Conservation (phyloP, 2,329 filamentous ascomycete species). For the Apiospora marii region DNA sequence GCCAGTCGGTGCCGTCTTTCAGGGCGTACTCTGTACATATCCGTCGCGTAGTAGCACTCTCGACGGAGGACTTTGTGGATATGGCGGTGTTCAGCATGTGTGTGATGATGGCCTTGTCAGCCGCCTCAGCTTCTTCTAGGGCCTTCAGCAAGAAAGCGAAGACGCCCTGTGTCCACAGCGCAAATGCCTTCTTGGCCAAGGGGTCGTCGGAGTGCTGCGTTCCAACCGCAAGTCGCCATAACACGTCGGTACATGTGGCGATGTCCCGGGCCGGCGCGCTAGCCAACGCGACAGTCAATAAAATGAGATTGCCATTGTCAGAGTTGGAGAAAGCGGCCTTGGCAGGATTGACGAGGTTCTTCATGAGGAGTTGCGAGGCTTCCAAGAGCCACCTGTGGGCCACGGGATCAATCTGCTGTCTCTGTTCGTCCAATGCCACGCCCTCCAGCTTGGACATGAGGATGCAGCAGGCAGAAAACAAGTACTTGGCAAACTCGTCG, state of each 20-base stretch:
- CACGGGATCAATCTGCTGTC: constrained; percentile 27
- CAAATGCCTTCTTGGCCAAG: constrained; percentile 40
- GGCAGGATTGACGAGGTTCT: constrained; percentile 60
- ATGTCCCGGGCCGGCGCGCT: constrained; percentile 44
- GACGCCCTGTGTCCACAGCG: constrained; percentile 38
- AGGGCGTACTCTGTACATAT: constrained; percentile 41
- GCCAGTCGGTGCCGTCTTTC: constrained; percentile 45
- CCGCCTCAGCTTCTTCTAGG: constrained; percentile 30
- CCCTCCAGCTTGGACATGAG: constrained; percentile 52
- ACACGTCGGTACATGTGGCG: constrained; percentile 48
- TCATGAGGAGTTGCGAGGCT: constrained; percentile 57
- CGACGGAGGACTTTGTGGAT: constrained; percentile 43
- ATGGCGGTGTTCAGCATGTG: constrained; percentile 46
- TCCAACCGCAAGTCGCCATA: constrained; percentile 47
- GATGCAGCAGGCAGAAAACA: constrained; percentile 50
- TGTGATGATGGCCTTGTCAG: constrained; percentile 36
- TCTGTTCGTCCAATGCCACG: constrained; percentile 34
- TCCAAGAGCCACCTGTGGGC: constrained; percentile 53
- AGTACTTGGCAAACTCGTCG: constrained; percentile 55
- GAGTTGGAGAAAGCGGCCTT: constrained; percentile 55
- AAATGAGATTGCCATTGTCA: constrained; percentile 45
- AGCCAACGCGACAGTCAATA: constrained; percentile 51
- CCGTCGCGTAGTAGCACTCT: constrained; percentile 42
- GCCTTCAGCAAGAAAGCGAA: constrained; percentile 36
- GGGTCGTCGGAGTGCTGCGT: constrained; percentile 38